Evolutionary conservation across 2,329 filamentous ascomycete species (phyloP).

Genomic region (Aspergillus sp.): DNA sequence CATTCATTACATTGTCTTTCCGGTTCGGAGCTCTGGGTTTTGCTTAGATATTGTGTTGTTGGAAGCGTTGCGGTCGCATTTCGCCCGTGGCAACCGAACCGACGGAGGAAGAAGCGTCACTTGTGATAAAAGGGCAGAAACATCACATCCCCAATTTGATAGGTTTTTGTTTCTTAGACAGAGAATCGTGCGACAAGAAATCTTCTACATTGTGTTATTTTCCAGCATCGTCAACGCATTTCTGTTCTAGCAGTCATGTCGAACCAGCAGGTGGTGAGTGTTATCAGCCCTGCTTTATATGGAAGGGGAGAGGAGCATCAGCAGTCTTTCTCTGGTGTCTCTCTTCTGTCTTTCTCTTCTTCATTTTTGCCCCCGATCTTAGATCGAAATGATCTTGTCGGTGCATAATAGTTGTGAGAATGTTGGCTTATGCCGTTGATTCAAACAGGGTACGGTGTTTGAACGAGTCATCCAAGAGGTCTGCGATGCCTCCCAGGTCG

Average conservation of each 20-base stretch:
- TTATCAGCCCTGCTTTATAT: constrained; percentile 13
- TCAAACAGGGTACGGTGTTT: constrained; percentile 68
- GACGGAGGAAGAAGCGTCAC: constrained; percentile 10
- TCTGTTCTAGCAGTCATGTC: constrained; percentile 33
- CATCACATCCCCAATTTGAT: constrained; percentile 2
- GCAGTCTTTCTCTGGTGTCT: not conserved
- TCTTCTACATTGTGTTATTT: not conserved
- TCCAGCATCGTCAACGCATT: not conserved
- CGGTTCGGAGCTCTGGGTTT: no score
- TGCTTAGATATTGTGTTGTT: no score
- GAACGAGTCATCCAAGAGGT: constrained; percentile 89
- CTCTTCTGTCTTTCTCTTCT: constrained; percentile 1
- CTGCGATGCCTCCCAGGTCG: constrained; percentile 82
- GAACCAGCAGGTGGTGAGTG: constrained; percentile 46
- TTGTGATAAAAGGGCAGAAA: constrained; percentile 7
- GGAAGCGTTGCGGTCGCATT: no score
- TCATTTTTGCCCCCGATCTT: constrained; percentile 2
- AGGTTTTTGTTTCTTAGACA: constrained; percentile 6
- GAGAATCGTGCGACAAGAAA: constrained; percentile 1
- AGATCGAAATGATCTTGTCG: not conserved
- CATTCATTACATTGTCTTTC: no score
- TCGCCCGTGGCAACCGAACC: constrained; percentile 16
- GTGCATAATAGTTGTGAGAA: constrained; percentile 6
- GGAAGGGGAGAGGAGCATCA: constrained; percentile 19
- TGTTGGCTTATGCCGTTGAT: constrained; percentile 23